These are phyloP conservation scores for Zea luxurians DNA, from an alignment of 176 grass and related monocot genomes.

Conservation along the genomic window DNA sequence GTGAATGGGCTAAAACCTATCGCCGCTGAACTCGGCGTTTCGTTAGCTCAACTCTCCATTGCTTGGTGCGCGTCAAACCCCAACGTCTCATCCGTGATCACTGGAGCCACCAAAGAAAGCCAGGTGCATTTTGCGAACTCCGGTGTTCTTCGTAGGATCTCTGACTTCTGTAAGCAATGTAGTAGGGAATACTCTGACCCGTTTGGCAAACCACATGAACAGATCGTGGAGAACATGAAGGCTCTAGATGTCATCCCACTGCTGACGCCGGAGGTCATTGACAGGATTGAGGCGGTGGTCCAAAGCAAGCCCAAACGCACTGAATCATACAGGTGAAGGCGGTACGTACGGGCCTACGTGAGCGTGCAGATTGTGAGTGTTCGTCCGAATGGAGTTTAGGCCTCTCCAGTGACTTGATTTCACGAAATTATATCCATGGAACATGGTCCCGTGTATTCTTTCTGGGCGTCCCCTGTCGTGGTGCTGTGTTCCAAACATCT, in stretches of 20 bases:
- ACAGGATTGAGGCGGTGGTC: conserved; percentile 76
- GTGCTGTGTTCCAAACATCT: conserved; percentile 27
- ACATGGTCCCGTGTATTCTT: conserved; percentile 3
- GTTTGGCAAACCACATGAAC: conserved; percentile 3
- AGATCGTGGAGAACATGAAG: conserved; percentile 98
- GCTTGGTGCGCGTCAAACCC: conserved; percentile 98
- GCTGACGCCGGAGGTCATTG: conserved; percentile 78
- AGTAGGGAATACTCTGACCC: background rate
- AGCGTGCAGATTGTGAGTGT: too few species aligned
- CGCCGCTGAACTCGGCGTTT: conserved; percentile 74
- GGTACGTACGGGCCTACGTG: background rate
- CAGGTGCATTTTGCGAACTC: conserved; percentile 55
- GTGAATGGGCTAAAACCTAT: conserved; percentile 88
- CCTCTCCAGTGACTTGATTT: background rate
- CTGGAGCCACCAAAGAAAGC: conserved; percentile 92
- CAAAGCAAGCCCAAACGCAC: conserved; percentile 93
- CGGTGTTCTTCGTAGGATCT: background rate
- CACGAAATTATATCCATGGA: background rate
- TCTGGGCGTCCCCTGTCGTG: background rate
- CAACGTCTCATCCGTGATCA: conserved; percentile 94
- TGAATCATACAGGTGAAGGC: conserved; percentile 78
- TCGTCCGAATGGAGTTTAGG: conserved; percentile 26
- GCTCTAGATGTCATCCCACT: conserved; percentile 76
- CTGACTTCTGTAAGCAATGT: background rate
- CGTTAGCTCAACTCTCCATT: conserved; percentile 81